phyloP scores from a whole-genome alignment of 805 yeast genomes.

The Ogataea dorogensis region DNA sequence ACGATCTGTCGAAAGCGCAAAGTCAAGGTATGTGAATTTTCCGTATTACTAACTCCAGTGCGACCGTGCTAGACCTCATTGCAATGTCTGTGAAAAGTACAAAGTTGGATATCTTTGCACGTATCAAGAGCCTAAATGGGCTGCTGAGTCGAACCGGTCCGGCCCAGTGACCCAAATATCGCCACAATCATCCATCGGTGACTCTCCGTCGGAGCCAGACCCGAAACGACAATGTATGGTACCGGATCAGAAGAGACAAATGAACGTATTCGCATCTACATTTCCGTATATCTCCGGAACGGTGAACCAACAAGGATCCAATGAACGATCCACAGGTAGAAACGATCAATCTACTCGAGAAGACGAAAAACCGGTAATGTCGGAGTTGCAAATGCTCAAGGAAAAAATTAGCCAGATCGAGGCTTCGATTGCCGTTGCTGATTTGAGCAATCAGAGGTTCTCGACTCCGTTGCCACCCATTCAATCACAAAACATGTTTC shows the following conservation, averaged over 20 bases:
- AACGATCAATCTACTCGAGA: slow-evolving; percentile 4
- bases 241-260: too few species aligned
- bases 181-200: too few species aligned
- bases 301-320: slow-evolving; percentile 1
- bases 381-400: slow-evolving; percentile 37
- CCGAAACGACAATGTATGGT: too few species aligned
- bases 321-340: slow-evolving; percentile 9
- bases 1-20: slow-evolving; percentile 46
- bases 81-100: slow-evolving; percentile 33
- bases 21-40: slow-evolving; percentile 37
- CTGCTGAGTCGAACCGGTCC: too few species aligned
- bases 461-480: slow-evolving; percentile 25
- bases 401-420: slow-evolving; percentile 46
- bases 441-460: slow-evolving; percentile 16
- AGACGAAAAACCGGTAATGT: slow-evolving; percentile 21
- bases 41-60: slow-evolving; percentile 25
- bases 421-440: slow-evolving; percentile 41
- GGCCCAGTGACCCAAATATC: too few species aligned
- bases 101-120: slow-evolving; percentile 31
- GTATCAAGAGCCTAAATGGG: slow-evolving; percentile 34
- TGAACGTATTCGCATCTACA: slow-evolving; percentile 12
- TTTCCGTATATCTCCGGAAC: slow-evolving; percentile 13
- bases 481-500: slow-evolving; percentile 13
- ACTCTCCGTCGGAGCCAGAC: too few species aligned
- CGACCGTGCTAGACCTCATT: slow-evolving; percentile 35